Conservation (phyloP, 495 filamentous ascomycete species). For the Talaromyces trachyspermus region DNA sequence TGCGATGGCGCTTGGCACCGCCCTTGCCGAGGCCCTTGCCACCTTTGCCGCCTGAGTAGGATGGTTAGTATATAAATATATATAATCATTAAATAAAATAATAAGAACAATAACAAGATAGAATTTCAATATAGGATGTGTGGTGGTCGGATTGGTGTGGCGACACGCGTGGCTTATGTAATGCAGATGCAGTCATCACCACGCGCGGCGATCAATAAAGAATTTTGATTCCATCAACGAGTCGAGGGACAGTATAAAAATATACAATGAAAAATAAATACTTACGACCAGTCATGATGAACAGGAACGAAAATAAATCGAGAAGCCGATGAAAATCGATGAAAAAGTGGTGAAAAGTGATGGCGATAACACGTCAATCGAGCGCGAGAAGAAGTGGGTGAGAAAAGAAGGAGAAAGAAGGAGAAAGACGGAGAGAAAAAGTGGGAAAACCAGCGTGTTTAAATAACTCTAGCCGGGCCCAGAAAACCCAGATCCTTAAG, state of each 20-base stretch:
- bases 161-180: conserved; percentile 10
- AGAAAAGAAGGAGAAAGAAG: conserved; percentile 19
- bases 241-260: conserved; percentile 9
- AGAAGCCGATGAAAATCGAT: conserved; percentile 17
- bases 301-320: conserved; percentile 13
- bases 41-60: conserved; percentile 78
- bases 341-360: conserved; percentile 25
- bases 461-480: conserved; percentile 30
- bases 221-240: conserved; percentile 8
- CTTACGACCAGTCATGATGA: conserved; percentile 96
- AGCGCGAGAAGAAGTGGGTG: conserved; percentile 15
- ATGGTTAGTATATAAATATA: conserved; percentile 16
- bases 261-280: conserved; percentile 21
- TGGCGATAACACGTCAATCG: conserved; percentile 20
- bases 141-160: neutral
- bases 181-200: conserved; percentile 14
- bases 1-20: conserved; percentile 97
- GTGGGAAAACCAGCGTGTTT: conserved; percentile 21
- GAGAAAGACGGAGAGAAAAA: conserved; percentile 12
- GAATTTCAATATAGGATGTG: too few relatives aligned
- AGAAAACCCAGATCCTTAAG: too few relatives aligned
- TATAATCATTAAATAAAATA: conserved; percentile 14
- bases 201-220: conserved; percentile 19
- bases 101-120: neutral
- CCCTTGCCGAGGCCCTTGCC: conserved; percentile 82